Evolutionary conservation across 305 asterid species (phyloP), one percentile per base, ranked within the genome.

Genomic region (Stenogyne calaminthoides): DNA sequence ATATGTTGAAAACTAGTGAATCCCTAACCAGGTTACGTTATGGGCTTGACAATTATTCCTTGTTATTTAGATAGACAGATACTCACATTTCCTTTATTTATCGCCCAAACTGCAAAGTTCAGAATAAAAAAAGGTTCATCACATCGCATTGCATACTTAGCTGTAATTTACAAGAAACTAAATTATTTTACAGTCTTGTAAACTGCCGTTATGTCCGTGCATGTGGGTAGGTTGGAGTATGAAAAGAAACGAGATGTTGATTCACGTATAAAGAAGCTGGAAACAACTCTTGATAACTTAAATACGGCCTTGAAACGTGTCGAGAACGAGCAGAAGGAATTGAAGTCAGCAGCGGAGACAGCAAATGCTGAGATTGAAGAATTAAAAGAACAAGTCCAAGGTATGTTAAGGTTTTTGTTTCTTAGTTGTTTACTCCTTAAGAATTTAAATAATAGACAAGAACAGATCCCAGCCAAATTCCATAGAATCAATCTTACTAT

Each of bases 221-320:
- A 32, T 32, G 36, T 32, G 36, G 7, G 59, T 73, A 95, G 98
- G 91, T 82, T 92, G 91, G 97, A 95, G 80, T 95, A 95, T 71
- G 99, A 95, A 84, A 90, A 85, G 83, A 93, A 89, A 86, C 90
- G 95, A 70, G 98, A 88, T 20, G 81, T 81, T 71, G 97, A 89
- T 72, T 85, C 96, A 70, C 91, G 98, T 69, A 95, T 95, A 69
- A 64, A 88, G 80, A 95, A 95, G 85, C 85, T 95, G 83, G 95
- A 89, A 80, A 67, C 97, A 25, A 83, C 93, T 55, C 82, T 88
- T 29, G 67, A 79, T 64, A 86, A 80, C 79, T 84, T 88, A 71
- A 80, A 84, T 80, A 86, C 73, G 73, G 75, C 91, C 64, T 71
- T 91, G 80, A 74, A 83, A 77, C 90, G 84, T 69, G 87, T 87